phyloP scores from a whole-genome alignment of 345 rosid genomes.

The thale cress (Arabidopsis thaliana) region TAIR10.1 NC_003076.8:18423501-18424000 shows the following conservation, averaged over 20 bases:
- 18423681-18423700: constrained; percentile 46
- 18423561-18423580: constrained; percentile 39
- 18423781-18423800: constrained; percentile 49
- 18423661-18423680: constrained; percentile 63
- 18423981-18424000: constrained; percentile 62
- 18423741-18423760: constrained; percentile 44
- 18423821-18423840: constrained; percentile 39
- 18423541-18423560: neutral
- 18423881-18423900: constrained; percentile 68
- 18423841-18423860: constrained; percentile 49
- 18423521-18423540: neutral
- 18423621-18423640: neutral
- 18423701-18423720: constrained; percentile 57
- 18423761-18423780: constrained; percentile 28
- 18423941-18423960: constrained; percentile 45
- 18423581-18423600: constrained; percentile 34
- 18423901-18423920: constrained; percentile 59
- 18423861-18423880: constrained; percentile 56
- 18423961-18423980: constrained; percentile 52
- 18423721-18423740: constrained; percentile 55
- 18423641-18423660: constrained; percentile 34
- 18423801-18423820: constrained; percentile 32
- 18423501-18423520: neutral
- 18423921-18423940: constrained; percentile 41
- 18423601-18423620: neutral